Evolutionary conservation across 1,284 basidiomycete genomes (phyloP), one percentile per base, ranked within the genome.

Genomic region (Cronartium quercuum): DNA sequence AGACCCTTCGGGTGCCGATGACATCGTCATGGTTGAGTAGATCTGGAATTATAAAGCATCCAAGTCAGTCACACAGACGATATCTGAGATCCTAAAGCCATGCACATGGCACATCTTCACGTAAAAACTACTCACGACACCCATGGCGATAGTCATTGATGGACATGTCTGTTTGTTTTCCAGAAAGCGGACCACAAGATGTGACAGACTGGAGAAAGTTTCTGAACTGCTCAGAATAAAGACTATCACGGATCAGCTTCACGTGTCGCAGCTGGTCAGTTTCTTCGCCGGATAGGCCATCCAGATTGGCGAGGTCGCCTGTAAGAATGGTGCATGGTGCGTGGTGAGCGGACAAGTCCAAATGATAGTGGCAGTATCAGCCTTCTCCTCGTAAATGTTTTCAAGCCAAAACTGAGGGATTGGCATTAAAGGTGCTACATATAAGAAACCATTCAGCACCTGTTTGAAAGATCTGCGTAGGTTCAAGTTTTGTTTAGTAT

Each of bases 1-100:
- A 96, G 69, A 98, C 91, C 67, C 94, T 88, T 44, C 95, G 90
- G 2, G 93, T 89, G 69, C 94, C 94, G 82, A 98, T 98, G 51
- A 96, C 94, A 83, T 98, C 95, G 87, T 97, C 94, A 84, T 97
- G 94, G 81, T 94, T 91, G 79, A 98, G 88, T 6, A 98, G 86
- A 82, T 98, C 95, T 80, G 94, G 94, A 12, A 91, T 18, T n/a
- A 41, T 38, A 9, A 42, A 29, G 34, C 37, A 34, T 37, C 10
- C 7, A 35, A 40, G 34, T 29, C n/a, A 37, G 35, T 44, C 42
- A 44, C 13, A 29, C 12, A 57, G 40, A 29, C 18, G 42, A 35
- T 51, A 66, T 66, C 9, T 51, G 42, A 9, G 55, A 29, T 29
- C 29, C 29, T 29, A n/a, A 55, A n/a, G n/a, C 6, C 6, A n/a